Conservation (phyloP, 2,329 filamentous ascomycete species). For the Spiromastix sp. region DNA sequence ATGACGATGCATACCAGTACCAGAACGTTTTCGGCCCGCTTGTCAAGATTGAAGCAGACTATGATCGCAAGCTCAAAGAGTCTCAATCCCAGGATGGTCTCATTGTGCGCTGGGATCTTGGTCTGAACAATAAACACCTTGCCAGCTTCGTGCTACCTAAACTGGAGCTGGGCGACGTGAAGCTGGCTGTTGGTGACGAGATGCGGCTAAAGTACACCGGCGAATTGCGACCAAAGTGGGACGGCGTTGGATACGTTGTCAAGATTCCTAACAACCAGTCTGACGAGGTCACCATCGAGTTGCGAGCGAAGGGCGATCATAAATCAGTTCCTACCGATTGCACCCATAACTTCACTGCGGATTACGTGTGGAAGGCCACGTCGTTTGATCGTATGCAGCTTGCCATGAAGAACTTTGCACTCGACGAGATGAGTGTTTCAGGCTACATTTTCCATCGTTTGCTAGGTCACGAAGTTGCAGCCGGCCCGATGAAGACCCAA, state of each 20-base stretch:
- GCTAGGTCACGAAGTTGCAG: conserved; percentile 86
- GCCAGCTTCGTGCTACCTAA: conserved; percentile 94
- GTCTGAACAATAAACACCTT: conserved; percentile 93
- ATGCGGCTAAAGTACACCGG: conserved; percentile 97
- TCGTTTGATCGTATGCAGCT: conserved; percentile 99
- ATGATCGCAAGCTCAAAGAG: conserved; percentile 97
- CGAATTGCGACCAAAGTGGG: conserved; percentile 84
- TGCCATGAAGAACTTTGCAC: conserved; percentile 97
- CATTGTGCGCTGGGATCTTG: conserved; percentile 86
- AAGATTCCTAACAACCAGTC: conserved; percentile 99
- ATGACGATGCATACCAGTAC: conserved; percentile 96
- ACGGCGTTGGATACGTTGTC: conserved; percentile 96
- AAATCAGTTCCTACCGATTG: conserved; percentile 93
- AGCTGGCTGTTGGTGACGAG: conserved; percentile 93
- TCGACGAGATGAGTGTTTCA: conserved; percentile 96
- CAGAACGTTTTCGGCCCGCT: conserved; percentile 97
- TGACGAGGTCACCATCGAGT: conserved; percentile 89
- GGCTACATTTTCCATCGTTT: conserved; percentile 98
- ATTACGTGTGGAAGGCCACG: conserved; percentile 99
- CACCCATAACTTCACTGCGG: conserved; percentile 94
- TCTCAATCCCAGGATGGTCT: conserved; percentile 95
- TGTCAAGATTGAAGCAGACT: conserved; percentile 98
- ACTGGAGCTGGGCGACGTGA: conserved; percentile 94
- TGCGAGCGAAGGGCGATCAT: conserved; percentile 89
- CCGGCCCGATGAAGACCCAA: conserved; percentile 89